Evolutionary conservation across 805 yeast species (phyloP).

Genomic region (Myxozyma vanderwaltii): DNA sequence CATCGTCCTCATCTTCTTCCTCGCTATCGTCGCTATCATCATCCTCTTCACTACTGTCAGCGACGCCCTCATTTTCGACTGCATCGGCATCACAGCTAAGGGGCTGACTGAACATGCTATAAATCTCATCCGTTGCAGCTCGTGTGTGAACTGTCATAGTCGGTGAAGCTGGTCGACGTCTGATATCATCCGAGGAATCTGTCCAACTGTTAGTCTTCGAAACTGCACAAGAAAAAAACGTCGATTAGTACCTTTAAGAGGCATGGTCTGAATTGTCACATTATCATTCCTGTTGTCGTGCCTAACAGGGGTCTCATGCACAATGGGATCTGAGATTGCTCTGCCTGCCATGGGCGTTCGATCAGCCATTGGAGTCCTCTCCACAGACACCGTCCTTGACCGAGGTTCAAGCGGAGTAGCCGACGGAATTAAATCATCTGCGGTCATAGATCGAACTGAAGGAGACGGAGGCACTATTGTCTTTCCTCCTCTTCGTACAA

Average conservation of each 20-base stretch:
- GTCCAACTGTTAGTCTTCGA: not conserved
- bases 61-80: slow-evolving; percentile 32
- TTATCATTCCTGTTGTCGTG: slow-evolving; percentile 1
- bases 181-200: slow-evolving; percentile 36
- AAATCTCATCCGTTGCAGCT: slow-evolving; percentile 72
- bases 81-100: slow-evolving; percentile 37
- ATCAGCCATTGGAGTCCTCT: not conserved
- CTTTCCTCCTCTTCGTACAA: slow-evolving; percentile 19
- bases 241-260: slow-evolving; percentile 47
- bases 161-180: slow-evolving; percentile 57
- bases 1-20: slow-evolving; percentile 25
- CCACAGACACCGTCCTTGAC: not conserved
- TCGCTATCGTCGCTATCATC: slow-evolving; percentile 27
- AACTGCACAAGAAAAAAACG: not conserved
- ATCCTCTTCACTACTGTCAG: slow-evolving; percentile 34
- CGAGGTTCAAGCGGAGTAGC: not conserved
- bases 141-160: slow-evolving; percentile 77
- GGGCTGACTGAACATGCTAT: slow-evolving; percentile 71
- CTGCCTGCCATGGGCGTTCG: not conserved
- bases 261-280: slow-evolving; percentile 42
- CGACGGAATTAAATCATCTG: not conserved
- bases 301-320: not conserved
- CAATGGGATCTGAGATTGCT: not conserved
- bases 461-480: not conserved
- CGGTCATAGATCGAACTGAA: not conserved